These are phyloP conservation scores for Penicillium salamii DNA, from an alignment of 495 filamentous ascomycete species.

Conservation along the genomic window DNA sequence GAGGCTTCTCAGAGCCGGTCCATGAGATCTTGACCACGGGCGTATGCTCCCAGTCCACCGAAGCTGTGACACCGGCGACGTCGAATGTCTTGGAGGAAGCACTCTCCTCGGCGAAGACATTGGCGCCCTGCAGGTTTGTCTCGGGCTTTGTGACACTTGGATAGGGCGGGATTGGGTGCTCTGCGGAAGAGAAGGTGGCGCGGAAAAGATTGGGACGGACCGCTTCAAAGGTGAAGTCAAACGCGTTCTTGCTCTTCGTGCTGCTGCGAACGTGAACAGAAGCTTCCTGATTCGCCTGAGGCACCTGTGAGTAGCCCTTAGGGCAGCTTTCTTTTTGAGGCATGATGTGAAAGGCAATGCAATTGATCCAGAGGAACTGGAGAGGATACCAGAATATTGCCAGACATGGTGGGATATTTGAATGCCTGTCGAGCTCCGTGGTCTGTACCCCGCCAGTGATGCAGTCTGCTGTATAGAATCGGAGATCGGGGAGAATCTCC, in stretches of 20 bases:
- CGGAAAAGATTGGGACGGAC: conserved; percentile 60
- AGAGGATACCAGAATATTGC: conserved; percentile 2
- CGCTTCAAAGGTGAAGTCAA: conserved; percentile 58
- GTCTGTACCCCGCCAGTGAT: neutral
- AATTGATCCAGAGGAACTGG: conserved; percentile 9
- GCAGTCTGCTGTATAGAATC: conserved; percentile 13
- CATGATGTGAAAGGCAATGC: conserved; percentile 35
- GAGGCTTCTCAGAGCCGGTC: conserved; percentile 42
- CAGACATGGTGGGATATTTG: conserved; percentile 29
- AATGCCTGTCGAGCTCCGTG: conserved; percentile 9
- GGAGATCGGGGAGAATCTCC: conserved; percentile 34
- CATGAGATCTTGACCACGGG: conserved; percentile 57
- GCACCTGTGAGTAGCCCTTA: conserved; percentile 34
- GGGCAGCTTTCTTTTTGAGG: conserved; percentile 55
- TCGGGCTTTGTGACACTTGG: conserved; percentile 53
- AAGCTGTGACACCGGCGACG: conserved; percentile 47
- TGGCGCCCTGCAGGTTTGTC: conserved; percentile 26
- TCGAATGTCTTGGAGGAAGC: conserved; percentile 39
- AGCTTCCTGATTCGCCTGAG: conserved; percentile 17
- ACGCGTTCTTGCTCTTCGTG: conserved; percentile 29
- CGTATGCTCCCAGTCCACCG: conserved; percentile 52
- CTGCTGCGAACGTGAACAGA: conserved; percentile 43
- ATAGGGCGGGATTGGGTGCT: conserved; percentile 57
- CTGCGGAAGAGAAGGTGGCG: conserved; percentile 58
- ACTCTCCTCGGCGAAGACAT: conserved; percentile 22